Base-by-base conservation (phyloP, 768 basidiomycete genomes). In the Gymnopilus junonius region DNA sequence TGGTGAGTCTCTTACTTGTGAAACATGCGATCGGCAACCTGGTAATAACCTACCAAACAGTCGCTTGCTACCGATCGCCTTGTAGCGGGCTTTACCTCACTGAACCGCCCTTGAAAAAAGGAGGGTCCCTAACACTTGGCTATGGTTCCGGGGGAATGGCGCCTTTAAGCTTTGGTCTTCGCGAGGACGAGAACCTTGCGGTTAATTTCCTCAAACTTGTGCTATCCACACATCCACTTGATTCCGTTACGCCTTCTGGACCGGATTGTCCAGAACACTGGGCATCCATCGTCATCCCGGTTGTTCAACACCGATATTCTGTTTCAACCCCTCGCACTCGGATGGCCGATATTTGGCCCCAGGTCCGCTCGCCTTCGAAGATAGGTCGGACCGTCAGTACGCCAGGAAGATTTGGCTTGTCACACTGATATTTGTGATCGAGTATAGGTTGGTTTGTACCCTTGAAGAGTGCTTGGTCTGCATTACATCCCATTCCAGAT, bases 111-210 rank as follows among this genome's bases (percentile, higher is more conserved):
- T 42, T 61, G 21, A 21, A 23, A 14, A n/a, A n/a, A 7, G 53
- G 59, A 40, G 48, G 51, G 20, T 31, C 37, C 1, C 42, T 61
- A 3, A 61, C 60, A 2, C 40, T 61, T 25, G 60, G 60, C 11
- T 61, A 61, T 55, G 60, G 60, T 14, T 31, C 37, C 0, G 60
- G 60, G 6, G 60, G 60, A n/a, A 54, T 54, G 39, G 25, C 51
- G 29, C 59, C 59, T 20, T 20, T 61, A 12, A 61, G 27, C 14
- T 51, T 54, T 21, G 27, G 25, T 11, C 27, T 61, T n/a, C 32
- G 40, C 37, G 23, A 34, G 4, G 27, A 23, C 12, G 51, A 61
- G n/a, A 12, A 61, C 8, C n/a, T 55, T 11, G 53, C 51, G 8
- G 53, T 61, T 8, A 42, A 42, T 12, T 61, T 54, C 32, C 42